Conservation (phyloP, 2,329 filamentous ascomycete species). For the Thelonectria rubi region DNA sequence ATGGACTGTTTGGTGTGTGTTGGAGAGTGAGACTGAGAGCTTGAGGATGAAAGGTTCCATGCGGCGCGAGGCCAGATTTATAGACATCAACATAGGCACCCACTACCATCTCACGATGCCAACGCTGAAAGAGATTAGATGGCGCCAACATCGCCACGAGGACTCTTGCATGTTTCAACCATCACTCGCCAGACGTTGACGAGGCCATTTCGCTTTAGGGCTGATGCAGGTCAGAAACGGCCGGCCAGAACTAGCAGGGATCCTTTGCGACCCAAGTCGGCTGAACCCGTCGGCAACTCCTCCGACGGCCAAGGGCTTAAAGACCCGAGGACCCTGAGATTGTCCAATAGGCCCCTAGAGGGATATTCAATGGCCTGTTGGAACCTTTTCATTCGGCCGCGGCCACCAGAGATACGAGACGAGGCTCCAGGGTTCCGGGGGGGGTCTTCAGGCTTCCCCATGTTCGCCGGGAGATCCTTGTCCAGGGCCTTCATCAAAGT, state of each 20-base stretch:
- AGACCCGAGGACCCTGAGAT: background rate
- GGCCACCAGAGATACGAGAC: background rate
- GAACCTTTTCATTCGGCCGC: background rate
- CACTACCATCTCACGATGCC: background rate
- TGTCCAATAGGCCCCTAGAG: background rate
- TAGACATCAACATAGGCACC: background rate
- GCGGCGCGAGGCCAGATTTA: background rate
- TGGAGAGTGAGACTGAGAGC: background rate
- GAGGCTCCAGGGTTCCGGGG: background rate
- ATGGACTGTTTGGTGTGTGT: background rate
- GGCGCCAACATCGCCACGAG: background rate
- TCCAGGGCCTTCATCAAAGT: background rate
- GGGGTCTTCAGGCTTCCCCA: background rate
- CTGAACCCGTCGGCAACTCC: background rate
- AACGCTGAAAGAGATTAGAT: background rate
- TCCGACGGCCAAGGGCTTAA: background rate
- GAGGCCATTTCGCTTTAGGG: background rate
- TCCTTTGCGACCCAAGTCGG: background rate
- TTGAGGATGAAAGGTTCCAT: background rate
- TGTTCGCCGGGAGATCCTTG: background rate
- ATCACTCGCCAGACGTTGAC: background rate
- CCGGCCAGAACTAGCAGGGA: background rate
- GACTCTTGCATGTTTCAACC: background rate
- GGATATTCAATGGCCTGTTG: background rate
- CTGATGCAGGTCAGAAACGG: background rate